phyloP scores from a whole-genome alignment of 1,284 basidiomycete genomes.

The Apiotrichum laibachii region DNA sequence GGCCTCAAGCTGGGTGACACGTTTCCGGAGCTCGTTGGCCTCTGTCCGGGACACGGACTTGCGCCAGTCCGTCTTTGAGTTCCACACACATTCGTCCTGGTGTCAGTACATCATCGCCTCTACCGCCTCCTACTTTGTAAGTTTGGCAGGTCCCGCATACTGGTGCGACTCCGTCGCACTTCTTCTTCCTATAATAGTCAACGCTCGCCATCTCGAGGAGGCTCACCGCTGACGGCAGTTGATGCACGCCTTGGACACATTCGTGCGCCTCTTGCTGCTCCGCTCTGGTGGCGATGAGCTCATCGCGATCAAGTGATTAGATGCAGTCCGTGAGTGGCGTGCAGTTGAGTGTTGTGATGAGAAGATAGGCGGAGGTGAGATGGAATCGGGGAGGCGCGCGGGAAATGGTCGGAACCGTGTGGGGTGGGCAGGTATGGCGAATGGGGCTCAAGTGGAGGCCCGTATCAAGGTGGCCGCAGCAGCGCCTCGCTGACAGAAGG shows the following conservation, averaged over 20 bases:
- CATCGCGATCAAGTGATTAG: neutral
- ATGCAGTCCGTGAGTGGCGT: too few relatives aligned
- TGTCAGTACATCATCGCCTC: neutral
- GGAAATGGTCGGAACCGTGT: too few relatives aligned
- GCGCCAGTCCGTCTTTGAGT: constrained; percentile 28
- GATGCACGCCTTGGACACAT: constrained; percentile 16
- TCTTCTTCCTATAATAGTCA: constrained; percentile 24
- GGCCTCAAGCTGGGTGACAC: constrained; percentile 30
- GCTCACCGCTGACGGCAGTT: constrained; percentile 16
- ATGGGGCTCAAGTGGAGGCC: too few relatives aligned
- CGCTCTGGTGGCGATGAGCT: neutral
- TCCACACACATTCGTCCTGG: constrained; percentile 38
- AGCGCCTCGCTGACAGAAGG: too few relatives aligned
- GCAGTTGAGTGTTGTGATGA: neutral
- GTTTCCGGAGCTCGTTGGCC: constrained; percentile 28
- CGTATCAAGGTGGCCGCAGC: too few relatives aligned
- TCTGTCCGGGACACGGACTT: constrained; percentile 30
- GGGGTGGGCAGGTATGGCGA: too few relatives aligned
- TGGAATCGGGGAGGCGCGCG: too few relatives aligned
- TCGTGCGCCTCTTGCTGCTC: neutral
- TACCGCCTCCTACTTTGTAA: constrained; percentile 28
- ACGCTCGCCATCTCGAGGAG: neutral
- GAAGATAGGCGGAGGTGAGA: neutral
- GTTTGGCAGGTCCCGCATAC: constrained; percentile 39
- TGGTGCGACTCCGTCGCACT: constrained; percentile 41